Percentiles rank a stretch among this genome's conserved stretches.
phyloP scores from a whole-genome alignment of 2,329 filamentous ascomycete genomes.

The Aspergillus persii region DNA sequence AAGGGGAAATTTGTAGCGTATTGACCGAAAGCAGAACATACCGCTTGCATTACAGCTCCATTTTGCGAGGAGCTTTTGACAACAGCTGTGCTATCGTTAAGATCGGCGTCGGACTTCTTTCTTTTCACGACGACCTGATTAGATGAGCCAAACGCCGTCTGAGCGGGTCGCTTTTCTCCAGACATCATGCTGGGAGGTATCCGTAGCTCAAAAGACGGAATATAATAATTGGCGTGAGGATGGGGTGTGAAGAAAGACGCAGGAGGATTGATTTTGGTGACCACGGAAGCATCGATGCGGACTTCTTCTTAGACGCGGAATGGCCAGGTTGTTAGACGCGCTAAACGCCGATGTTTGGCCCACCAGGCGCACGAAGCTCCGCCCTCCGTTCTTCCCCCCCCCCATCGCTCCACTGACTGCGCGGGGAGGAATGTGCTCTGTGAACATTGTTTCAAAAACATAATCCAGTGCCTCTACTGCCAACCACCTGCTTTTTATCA shows the following conservation, averaged over 20 bases:
- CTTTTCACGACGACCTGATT: conserved; percentile 81
- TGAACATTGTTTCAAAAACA: conserved; percentile 5
- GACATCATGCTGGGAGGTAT: conserved; percentile 60
- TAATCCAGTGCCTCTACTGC: background rate
- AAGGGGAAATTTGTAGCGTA: background rate
- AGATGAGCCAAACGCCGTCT: conserved; percentile 72
- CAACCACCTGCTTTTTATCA: background rate
- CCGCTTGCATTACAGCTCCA: conserved; percentile 65
- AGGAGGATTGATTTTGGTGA: background rate
- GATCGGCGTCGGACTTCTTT: conserved; percentile 68
- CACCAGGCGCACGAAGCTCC: conserved; percentile 18
- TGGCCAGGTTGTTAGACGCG: conserved; percentile 18
- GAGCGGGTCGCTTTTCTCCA: conserved; percentile 86
- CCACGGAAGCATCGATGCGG: background rate
- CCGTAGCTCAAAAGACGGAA: background rate
- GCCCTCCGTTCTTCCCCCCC: conserved; percentile 6
- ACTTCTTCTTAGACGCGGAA: conserved; percentile 8
- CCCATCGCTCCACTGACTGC: conserved; percentile 15
- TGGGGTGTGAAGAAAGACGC: conserved; percentile 1
- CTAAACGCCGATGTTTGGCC: conserved; percentile 20
- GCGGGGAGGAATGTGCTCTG: conserved; percentile 18
- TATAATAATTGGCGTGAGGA: background rate
- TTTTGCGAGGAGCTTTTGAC: conserved; percentile 56
- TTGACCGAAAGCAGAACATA: conserved; percentile 44
- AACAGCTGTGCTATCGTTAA: conserved; percentile 55